A percentile compares a stretch with the other conserved stretches of the same genome.
phyloP scores from a whole-genome alignment of 2,329 filamentous ascomycete genomes.

The Rutstroemia sp. region DNA sequence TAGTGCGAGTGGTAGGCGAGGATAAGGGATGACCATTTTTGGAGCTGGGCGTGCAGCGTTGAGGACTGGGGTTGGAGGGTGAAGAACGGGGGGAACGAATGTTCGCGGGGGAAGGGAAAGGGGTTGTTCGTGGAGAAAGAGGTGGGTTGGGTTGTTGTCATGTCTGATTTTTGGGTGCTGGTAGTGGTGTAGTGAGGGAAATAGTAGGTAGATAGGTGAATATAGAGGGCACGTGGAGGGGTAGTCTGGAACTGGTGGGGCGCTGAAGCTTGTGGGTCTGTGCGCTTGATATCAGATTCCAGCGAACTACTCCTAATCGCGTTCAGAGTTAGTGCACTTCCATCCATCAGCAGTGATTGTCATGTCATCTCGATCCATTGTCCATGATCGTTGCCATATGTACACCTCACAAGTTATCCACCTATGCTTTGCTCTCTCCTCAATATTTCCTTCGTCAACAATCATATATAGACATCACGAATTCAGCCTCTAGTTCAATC shows the following conservation, averaged over 20 bases:
- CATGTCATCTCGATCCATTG: too few relatives aligned
- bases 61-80: slow-evolving; percentile 68
- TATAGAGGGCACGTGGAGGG: too few relatives aligned
- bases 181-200: neutral
- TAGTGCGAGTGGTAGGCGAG: slow-evolving; percentile 76
- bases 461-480: neutral
- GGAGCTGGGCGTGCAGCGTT: slow-evolving; percentile 67
- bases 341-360: too few relatives aligned
- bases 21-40: slow-evolving; percentile 81
- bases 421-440: neutral
- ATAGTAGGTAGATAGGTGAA: neutral
- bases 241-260: too few relatives aligned
- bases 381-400: neutral
- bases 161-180: neutral
- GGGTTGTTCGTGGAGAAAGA: too few relatives aligned
- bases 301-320: too few relatives aligned
- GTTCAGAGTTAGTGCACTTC: too few relatives aligned
- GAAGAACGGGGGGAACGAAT: slow-evolving; percentile 81
- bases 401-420: neutral
- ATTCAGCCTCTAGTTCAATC: too few relatives aligned
- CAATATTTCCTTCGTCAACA: neutral
- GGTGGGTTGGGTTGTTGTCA: too few relatives aligned
- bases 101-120: slow-evolving; percentile 55
- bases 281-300: too few relatives aligned
- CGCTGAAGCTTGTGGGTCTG: too few relatives aligned